phyloP scores from a whole-genome alignment of 495 filamentous ascomycete species.

The Hypoxylon intermedium region DNA sequence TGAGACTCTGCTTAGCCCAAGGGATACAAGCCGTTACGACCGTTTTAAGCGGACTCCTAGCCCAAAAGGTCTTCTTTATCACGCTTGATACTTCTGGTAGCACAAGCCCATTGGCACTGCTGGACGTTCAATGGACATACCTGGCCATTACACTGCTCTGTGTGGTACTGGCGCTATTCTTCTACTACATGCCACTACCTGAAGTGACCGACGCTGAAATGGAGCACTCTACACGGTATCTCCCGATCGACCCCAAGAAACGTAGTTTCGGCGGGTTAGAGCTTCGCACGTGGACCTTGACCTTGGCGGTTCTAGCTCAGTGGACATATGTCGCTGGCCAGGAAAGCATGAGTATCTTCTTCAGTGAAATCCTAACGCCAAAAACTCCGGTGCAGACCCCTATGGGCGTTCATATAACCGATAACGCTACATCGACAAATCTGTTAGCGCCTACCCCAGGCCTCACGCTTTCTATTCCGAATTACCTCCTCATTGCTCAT shows the following conservation, averaged over 20 bases:
- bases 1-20: constrained; percentile 71
- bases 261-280: constrained; percentile 44
- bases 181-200: constrained; percentile 64
- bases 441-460: constrained; percentile 36
- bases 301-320: constrained; percentile 70
- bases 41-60: constrained; percentile 70
- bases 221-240: constrained; percentile 49
- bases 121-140: constrained; percentile 81
- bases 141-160: constrained; percentile 75
- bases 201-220: constrained; percentile 61
- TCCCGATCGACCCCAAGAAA: constrained; percentile 51
- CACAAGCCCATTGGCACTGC: constrained; percentile 45
- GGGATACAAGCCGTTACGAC: constrained; percentile 72
- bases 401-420: constrained; percentile 35
- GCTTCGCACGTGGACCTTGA: constrained; percentile 56
- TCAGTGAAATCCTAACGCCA: constrained; percentile 58
- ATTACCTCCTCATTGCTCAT: constrained; percentile 57
- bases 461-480: constrained; percentile 64
- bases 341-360: constrained; percentile 72
- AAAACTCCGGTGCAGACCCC: constrained; percentile 53
- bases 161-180: constrained; percentile 66
- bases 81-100: constrained; percentile 30
- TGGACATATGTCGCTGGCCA: constrained; percentile 79
- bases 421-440: background rate
- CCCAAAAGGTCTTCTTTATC: constrained; percentile 72